A percentile compares a stretch with the other conserved stretches of the same genome.
Evolutionary conservation across 208 protist genomes (phyloP).

Genomic region (Leishmania tarentolae): DNA sequence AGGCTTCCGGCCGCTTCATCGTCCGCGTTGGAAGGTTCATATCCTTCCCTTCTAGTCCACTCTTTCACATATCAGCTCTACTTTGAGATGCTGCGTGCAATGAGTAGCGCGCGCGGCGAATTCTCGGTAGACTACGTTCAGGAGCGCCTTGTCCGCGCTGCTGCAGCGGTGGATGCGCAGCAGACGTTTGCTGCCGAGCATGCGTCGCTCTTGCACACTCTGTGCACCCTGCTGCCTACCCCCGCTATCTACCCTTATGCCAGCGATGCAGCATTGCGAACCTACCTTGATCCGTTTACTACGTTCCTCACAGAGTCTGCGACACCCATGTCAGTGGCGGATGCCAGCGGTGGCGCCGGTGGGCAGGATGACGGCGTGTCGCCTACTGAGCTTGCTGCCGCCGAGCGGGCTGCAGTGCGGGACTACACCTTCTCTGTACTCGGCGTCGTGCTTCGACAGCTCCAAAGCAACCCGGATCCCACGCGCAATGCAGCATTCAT

Average conservation of each 20-base stretch:
- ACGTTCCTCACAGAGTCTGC: constrained; percentile 48
- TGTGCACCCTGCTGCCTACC: constrained; percentile 55
- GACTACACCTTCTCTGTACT: constrained; percentile 41
- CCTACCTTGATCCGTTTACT: constrained; percentile 50
- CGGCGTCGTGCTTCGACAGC: constrained; percentile 68
- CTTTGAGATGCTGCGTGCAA: constrained; percentile 61
- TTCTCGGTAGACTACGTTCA: constrained; percentile 49
- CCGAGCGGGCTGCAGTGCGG: constrained; percentile 32
- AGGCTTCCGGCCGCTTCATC: constrained; percentile 3
- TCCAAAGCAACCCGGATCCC: constrained; percentile 83
- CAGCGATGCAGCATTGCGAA: constrained; percentile 57
- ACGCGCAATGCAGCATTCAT: constrained; percentile 71
- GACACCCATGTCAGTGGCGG: neutral
- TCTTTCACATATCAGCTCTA: constrained; percentile 72
- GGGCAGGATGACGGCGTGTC: neutral
- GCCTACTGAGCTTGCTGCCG: constrained; percentile 13
- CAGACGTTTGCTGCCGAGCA: constrained; percentile 56
- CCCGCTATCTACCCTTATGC: constrained; percentile 83
- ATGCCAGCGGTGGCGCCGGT: neutral
- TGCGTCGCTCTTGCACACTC: constrained; percentile 73
- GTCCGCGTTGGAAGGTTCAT: neutral
- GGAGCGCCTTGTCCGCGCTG: constrained; percentile 41
- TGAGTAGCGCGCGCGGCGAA: constrained; percentile 62
- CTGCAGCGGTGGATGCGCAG: constrained; percentile 17
- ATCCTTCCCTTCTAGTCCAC: constrained; percentile 33